Base-by-base conservation (phyloP, 208 protist species). In the Wallacemonas sp. region DNA sequence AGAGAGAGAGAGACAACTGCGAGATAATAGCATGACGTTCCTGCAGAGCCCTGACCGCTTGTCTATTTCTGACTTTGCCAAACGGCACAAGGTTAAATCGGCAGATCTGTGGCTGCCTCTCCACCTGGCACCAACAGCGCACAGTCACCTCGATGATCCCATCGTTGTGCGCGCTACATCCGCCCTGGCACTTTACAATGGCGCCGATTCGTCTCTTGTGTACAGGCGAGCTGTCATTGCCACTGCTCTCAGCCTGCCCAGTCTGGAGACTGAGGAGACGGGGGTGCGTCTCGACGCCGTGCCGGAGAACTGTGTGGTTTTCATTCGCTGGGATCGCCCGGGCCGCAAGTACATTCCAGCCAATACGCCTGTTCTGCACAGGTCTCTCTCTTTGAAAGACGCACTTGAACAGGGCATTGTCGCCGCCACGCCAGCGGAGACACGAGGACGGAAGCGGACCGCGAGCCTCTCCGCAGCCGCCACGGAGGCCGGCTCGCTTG, bases 81-180 rank as follows among this genome's bases (percentile, higher is more conserved):
- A 45, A 21, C 27, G 28, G 2, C 54, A 75, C n/a, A 59, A 65
- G 2, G 62, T 88, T 8, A 39, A 38, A 17, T 19, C 71, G 19
- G 31, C 45, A 3, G 67, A 84, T 71, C 39, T 91, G 6, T 94
- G 88, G 85, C 64, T 91, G 5, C 85, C 88, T 0, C 47, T 94
- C 1, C 17, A 46, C 11, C 51, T 58, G 3, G 51, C 51, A 15
- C 30, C 51, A 26, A 58, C 51, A 26, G 51, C 51, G 22, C 51
- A 58, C 51, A 58, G 51, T n/a, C 51, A 31, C 21, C 28, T 31
- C 4, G 15, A 70, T 31, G n/a, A 76, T 65, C 2, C 55, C 55
- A 66, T 91, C 24, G 38, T 19, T 0, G 62, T 94, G 2, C 63
- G 68, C 2, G 70, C 76, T 17, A 26, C 8, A 22, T 84, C 74